A percentile compares a stretch with the other conserved stretches of the same genome.
Conservation (phyloP, 2,329 filamentous ascomycete species). For the Daldinia eschscholtzii region DNA sequence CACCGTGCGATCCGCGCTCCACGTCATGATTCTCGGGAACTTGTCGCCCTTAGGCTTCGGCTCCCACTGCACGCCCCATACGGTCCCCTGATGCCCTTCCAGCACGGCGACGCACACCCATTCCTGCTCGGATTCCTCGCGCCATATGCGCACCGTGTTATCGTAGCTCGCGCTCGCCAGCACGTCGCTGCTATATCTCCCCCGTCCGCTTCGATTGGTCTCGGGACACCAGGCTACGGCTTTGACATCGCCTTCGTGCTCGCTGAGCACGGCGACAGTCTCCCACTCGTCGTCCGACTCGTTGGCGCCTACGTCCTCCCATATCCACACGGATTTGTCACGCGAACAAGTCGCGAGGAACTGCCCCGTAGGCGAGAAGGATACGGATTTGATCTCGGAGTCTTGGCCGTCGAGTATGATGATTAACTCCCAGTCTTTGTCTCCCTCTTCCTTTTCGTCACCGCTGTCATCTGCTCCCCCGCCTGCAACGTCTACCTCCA, state of each 20-base stretch:
- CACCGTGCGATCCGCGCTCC: slow-evolving; percentile 84
- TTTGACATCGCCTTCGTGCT: slow-evolving; percentile 96
- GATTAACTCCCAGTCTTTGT: slow-evolving; percentile 92
- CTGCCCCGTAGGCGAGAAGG: slow-evolving; percentile 79
- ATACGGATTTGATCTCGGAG: slow-evolving; percentile 87
- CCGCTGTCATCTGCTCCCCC: slow-evolving; percentile 54
- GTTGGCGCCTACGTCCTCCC: slow-evolving; percentile 84
- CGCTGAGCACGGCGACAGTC: slow-evolving; percentile 92
- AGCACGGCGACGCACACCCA: slow-evolving; percentile 91
- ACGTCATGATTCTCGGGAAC: slow-evolving; percentile 79
- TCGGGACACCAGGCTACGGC: slow-evolving; percentile 91
- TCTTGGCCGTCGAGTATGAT: slow-evolving; percentile 96
- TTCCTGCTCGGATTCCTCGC: slow-evolving; percentile 88
- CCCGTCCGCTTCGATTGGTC: slow-evolving; percentile 60
- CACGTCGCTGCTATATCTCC: slow-evolving; percentile 73
- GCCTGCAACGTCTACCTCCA: slow-evolving; percentile 60
- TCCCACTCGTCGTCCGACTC: slow-evolving; percentile 95
- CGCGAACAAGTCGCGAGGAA: slow-evolving; percentile 90
- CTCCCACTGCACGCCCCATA: slow-evolving; percentile 89
- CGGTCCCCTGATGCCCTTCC: slow-evolving; percentile 84
- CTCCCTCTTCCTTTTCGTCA: slow-evolving; percentile 71
- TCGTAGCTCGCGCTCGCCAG: slow-evolving; percentile 95
- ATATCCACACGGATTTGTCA: slow-evolving; percentile 97
- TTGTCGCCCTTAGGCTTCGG: slow-evolving; percentile 55
- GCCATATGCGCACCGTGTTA: slow-evolving; percentile 88